Conservation (phyloP, 768 basidiomycete genomes). For the Kwoniella dejecticola region DNA sequence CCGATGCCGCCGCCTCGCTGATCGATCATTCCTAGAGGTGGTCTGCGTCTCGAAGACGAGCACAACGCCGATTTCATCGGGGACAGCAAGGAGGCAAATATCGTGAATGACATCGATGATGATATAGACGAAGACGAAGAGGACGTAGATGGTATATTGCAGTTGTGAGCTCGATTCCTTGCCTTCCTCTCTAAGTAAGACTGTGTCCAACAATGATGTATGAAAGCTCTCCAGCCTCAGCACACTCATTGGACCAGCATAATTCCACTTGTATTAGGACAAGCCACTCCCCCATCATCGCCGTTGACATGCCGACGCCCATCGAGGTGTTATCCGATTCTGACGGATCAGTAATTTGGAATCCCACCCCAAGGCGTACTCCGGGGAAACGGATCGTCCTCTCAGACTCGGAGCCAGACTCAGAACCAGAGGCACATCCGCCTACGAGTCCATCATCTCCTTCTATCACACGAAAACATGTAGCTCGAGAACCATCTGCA, state of each 20-base stretch:
- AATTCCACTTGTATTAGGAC: too few species aligned
- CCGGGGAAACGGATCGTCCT: constrained; percentile 6
- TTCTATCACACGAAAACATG: not conserved
- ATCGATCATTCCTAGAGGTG: not conserved
- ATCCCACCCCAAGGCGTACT: constrained; percentile 3
- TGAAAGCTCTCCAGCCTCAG: not conserved
- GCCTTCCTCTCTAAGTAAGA: not conserved
- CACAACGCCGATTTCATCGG: too few species aligned
- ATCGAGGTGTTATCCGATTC: constrained; percentile 10
- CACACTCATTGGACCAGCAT: too few species aligned
- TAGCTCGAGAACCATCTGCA: too few species aligned
- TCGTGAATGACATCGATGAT: not conserved
- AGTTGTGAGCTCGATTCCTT: not conserved
- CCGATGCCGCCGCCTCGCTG: too few species aligned
- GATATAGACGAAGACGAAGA: not conserved
- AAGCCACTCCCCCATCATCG: too few species aligned
- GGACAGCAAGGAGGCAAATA: too few species aligned
- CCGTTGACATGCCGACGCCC: constrained; percentile 2
- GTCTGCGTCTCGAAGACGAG: not conserved
- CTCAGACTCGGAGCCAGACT: constrained; percentile 14
- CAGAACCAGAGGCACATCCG: not conserved
- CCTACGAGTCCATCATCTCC: not conserved
- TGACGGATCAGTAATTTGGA: constrained; percentile 1
- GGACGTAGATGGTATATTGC: constrained; percentile 2
- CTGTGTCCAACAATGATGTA: not conserved